Percentiles rank a stretch among this genome's conserved stretches.
Evolutionary conservation across 2,329 filamentous ascomycete genomes (phyloP).

Genomic region (Ceratocystis huliohia): DNA sequence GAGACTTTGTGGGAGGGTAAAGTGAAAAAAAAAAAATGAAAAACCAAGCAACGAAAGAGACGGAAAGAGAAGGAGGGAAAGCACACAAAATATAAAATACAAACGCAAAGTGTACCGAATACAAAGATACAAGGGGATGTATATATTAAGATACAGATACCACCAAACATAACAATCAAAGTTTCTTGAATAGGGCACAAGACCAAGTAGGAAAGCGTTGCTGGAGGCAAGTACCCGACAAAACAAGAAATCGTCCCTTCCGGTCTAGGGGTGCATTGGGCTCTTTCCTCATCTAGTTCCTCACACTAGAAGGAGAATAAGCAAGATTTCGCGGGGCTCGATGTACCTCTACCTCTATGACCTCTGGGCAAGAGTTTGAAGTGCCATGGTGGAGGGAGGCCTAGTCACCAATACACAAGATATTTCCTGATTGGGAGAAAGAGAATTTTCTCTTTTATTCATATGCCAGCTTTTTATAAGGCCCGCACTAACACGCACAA

Average conservation of each 20-base stretch:
- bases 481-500: neutral
- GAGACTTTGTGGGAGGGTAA: neutral
- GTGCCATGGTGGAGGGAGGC: neutral
- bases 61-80: neutral
- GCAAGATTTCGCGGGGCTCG: neutral
- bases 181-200: neutral
- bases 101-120: neutral
- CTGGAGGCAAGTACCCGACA: slow-evolving; percentile 3
- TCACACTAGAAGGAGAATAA: neutral
- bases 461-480: neutral
- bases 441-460: too few species aligned
- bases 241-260: slow-evolving; percentile 3
- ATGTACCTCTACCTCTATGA: neutral
- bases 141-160: too few species aligned
- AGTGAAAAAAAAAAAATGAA: slow-evolving; percentile 11
- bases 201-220: neutral
- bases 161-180: neutral
- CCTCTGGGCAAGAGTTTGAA: neutral
- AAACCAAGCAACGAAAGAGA: slow-evolving; percentile 16
- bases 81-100: neutral
- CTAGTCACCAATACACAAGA: neutral
- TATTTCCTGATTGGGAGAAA: neutral
- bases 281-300: neutral
- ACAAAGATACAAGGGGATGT: neutral
- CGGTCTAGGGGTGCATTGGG: neutral